Evolutionary conservation across 1,139 yeast species (phyloP).

Genomic region (Sugiyamaella xylanicola): DNA sequence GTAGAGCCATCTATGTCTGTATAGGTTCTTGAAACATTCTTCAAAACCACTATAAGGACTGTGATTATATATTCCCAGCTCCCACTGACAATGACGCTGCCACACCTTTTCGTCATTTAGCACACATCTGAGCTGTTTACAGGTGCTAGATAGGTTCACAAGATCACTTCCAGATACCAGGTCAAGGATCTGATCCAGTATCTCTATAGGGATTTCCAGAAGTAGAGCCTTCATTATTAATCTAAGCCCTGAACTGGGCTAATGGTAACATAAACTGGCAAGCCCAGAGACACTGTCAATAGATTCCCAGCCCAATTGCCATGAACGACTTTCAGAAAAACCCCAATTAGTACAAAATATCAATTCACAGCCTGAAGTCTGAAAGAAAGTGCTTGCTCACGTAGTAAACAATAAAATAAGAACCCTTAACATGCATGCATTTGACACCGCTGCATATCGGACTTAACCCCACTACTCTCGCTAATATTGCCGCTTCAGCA

Average conservation of each 20-base stretch:
- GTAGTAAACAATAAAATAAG: too few species aligned
- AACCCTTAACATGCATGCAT: too few species aligned
- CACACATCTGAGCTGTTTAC: slow-evolving; percentile 25
- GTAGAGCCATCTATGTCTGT: slow-evolving; percentile 35
- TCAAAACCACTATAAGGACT: slow-evolving; percentile 28
- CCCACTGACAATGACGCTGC: slow-evolving; percentile 25
- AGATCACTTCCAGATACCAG: slow-evolving; percentile 31
- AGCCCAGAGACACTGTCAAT: neutral
- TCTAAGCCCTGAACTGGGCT: neutral
- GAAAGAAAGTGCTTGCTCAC: too few species aligned
- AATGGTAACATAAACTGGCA: neutral
- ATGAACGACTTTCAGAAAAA: too few species aligned
- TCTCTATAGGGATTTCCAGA: slow-evolving; percentile 33
- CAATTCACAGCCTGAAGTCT: too few species aligned
- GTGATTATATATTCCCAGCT: slow-evolving; percentile 18
- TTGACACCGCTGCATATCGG: too few species aligned
- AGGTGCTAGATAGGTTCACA: slow-evolving; percentile 28
- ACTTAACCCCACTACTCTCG: too few species aligned
- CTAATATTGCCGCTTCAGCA: too few species aligned
- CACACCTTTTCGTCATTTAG: slow-evolving; percentile 31
- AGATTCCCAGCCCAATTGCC: too few species aligned
- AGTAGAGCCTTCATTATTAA: neutral
- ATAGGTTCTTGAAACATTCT: slow-evolving; percentile 28
- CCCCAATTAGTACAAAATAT: too few species aligned
- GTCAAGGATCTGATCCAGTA: slow-evolving; percentile 28